Conservation (phyloP, 1,139 yeast species). For the Kodamaea fungicola region DNA sequence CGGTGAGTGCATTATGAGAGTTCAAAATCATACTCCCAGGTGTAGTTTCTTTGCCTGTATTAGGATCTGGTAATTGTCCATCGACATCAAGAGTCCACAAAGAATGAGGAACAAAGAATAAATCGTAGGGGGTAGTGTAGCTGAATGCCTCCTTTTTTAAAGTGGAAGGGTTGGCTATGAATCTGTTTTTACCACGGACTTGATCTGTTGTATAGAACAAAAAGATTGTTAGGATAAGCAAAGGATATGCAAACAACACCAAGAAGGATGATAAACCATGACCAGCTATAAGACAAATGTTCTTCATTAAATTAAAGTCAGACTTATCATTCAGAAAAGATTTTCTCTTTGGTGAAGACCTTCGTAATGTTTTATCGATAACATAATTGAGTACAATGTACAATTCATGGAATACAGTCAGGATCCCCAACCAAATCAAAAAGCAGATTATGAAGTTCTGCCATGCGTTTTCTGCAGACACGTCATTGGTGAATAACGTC, state of each 20-base stretch:
- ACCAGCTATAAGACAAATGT: slow-evolving; percentile 30
- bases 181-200: slow-evolving; percentile 12
- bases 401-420: slow-evolving; percentile 21
- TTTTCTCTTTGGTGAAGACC: slow-evolving; percentile 3
- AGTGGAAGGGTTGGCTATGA: slow-evolving; percentile 14
- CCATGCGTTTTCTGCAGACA: slow-evolving; percentile 34
- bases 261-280: slow-evolving; percentile 31
- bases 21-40: too few relatives aligned
- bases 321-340: slow-evolving; percentile 9
- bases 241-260: slow-evolving; percentile 42
- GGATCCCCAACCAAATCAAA: slow-evolving; percentile 25
- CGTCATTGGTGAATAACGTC: slow-evolving; percentile 25
- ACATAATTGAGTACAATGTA: slow-evolving; percentile 18
- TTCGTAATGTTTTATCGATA: slow-evolving; percentile 12
- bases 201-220: slow-evolving; percentile 27
- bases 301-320: slow-evolving; percentile 17
- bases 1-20: not conserved
- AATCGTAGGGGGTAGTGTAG: slow-evolving; percentile 24
- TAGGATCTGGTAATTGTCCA: not conserved
- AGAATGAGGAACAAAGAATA: slow-evolving; percentile 13
- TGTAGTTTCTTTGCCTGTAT: not conserved
- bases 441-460: slow-evolving; percentile 39
- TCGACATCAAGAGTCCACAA: not conserved
- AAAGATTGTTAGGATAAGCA: slow-evolving; percentile 39
- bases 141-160: slow-evolving; percentile 25